Percentiles rank a stretch among this genome's conserved stretches.
These are phyloP conservation scores for Alliaria petiolata DNA, from an alignment of 345 rosid species.

Conservation along the genomic window DNA sequence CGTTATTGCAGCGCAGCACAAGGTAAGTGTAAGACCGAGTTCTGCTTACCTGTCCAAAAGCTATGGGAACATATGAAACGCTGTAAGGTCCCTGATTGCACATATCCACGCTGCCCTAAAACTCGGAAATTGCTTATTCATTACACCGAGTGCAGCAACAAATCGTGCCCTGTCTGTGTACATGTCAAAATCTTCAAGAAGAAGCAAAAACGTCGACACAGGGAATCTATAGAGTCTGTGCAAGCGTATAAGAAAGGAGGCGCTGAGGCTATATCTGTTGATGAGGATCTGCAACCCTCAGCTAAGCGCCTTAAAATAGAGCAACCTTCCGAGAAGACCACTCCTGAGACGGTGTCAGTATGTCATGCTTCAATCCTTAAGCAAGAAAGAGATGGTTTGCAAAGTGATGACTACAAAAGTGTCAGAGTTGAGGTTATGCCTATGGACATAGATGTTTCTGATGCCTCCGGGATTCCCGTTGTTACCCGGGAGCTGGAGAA, in stretches of 20 bases:
- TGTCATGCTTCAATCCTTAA: slow-evolving; percentile 28
- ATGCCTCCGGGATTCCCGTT: too few relatives aligned
- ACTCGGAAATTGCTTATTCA: slow-evolving; percentile 56
- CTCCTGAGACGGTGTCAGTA: slow-evolving; percentile 27
- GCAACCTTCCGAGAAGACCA: slow-evolving; percentile 40
- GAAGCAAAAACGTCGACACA: slow-evolving; percentile 31
- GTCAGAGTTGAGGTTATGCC: slow-evolving; percentile 46
- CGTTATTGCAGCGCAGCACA: slow-evolving; percentile 61
- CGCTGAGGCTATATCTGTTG: slow-evolving; percentile 36
- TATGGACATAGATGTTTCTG: slow-evolving; percentile 49
- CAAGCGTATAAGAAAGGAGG: slow-evolving; percentile 34
- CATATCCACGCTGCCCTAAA: slow-evolving; percentile 54
- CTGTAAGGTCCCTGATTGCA: slow-evolving; percentile 51
- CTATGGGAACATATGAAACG: slow-evolving; percentile 57
- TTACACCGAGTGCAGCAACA: slow-evolving; percentile 50
- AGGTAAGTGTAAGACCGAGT: slow-evolving; percentile 54
- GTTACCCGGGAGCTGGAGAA: too few relatives aligned
- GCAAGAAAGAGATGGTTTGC: slow-evolving; percentile 41
- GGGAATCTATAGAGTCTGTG: slow-evolving; percentile 38
- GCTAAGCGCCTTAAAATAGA: slow-evolving; percentile 66
- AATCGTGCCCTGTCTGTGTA: slow-evolving; percentile 68
- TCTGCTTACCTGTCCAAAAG: slow-evolving; percentile 47
- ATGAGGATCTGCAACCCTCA: slow-evolving; percentile 56
- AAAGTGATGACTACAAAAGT: slow-evolving; percentile 26
- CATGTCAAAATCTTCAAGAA: slow-evolving; percentile 46